These are phyloP conservation scores for Pestalotiopsis sp. DNA, from an alignment of 2,329 filamentous ascomycete species.

Conservation along the genomic window DNA sequence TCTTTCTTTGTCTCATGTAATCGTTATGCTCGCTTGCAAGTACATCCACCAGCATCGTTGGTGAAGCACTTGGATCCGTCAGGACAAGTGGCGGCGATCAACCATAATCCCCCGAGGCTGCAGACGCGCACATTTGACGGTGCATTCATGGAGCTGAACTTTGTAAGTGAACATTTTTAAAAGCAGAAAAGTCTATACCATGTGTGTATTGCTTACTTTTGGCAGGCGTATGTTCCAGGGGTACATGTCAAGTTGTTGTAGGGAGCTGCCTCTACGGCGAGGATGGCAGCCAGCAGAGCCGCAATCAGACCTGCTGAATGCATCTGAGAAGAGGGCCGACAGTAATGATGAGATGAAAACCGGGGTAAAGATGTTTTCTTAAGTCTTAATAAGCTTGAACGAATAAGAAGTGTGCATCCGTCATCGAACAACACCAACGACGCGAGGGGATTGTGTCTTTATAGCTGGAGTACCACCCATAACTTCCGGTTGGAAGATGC, in stretches of 20 bases:
- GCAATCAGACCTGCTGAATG: not conserved
- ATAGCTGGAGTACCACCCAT: too few relatives aligned
- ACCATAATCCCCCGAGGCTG: conserved; percentile 13
- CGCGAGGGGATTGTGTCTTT: too few relatives aligned
- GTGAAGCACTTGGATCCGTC: conserved; percentile 14
- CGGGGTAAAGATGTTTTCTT: not conserved
- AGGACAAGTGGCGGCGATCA: conserved; percentile 15
- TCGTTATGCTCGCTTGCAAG: conserved; percentile 8
- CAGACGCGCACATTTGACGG: conserved; percentile 20
- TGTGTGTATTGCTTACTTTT: conserved; percentile 1
- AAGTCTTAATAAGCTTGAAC: too few relatives aligned
- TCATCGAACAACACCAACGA: too few relatives aligned
- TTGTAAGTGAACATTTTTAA: not conserved
- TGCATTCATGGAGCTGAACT: conserved; percentile 9
- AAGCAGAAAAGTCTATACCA: not conserved
- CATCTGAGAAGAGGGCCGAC: not conserved
- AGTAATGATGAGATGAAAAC: not conserved
- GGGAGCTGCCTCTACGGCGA: not conserved
- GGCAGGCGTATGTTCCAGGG: conserved; percentile 9
- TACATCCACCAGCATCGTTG: conserved; percentile 13
- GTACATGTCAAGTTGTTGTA: not conserved
- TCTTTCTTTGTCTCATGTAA: not conserved
- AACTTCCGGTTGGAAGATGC: too few relatives aligned
- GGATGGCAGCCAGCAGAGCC: not conserved
- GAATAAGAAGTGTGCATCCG: too few relatives aligned